Conservation (phyloP, 768 basidiomycete species). For the Lepiota brunneoincarnata region DNA sequence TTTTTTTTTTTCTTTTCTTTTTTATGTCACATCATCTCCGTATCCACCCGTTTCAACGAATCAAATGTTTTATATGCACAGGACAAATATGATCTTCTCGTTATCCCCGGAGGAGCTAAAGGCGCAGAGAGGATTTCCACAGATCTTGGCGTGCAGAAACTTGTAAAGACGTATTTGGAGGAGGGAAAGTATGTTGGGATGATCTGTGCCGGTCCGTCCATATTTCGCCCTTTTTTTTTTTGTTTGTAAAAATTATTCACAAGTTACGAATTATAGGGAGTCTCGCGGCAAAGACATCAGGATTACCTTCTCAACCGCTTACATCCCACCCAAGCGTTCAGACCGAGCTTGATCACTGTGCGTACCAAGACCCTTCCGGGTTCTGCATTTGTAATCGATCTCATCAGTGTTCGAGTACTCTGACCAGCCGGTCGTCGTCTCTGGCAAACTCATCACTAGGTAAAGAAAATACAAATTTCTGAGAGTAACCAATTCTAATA, state of each 20-base stretch:
- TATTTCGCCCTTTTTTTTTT: background rate
- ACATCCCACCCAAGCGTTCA: conserved; percentile 81
- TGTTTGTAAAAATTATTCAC: no score
- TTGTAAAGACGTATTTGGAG: conserved; percentile 56
- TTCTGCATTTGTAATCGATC: background rate
- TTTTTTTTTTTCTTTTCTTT: no score
- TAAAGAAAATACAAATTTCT: conserved; percentile 25
- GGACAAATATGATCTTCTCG: conserved; percentile 65
- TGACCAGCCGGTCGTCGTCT: conserved; percentile 72
- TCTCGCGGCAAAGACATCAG: conserved; percentile 61
- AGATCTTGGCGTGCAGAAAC: conserved; percentile 54
- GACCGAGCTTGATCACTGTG: conserved; percentile 52
- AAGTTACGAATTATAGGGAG: no score
- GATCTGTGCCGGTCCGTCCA: conserved; percentile 79
- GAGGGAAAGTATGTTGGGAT: conserved; percentile 66
- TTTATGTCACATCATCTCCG: no score
- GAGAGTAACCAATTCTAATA: background rate
- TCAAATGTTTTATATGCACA: conserved; percentile 22
- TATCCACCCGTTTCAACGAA: background rate
- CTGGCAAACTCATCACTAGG: conserved; percentile 78
- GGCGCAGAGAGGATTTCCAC: conserved; percentile 74
- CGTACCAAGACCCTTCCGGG: no score
- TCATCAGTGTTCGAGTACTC: conserved; percentile 70
- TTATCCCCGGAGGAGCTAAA: conserved; percentile 77
- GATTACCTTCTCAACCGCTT: conserved; percentile 57